Base-by-base conservation (phyloP, 208 protist genomes). In the Wallacemonas sp. region DNA sequence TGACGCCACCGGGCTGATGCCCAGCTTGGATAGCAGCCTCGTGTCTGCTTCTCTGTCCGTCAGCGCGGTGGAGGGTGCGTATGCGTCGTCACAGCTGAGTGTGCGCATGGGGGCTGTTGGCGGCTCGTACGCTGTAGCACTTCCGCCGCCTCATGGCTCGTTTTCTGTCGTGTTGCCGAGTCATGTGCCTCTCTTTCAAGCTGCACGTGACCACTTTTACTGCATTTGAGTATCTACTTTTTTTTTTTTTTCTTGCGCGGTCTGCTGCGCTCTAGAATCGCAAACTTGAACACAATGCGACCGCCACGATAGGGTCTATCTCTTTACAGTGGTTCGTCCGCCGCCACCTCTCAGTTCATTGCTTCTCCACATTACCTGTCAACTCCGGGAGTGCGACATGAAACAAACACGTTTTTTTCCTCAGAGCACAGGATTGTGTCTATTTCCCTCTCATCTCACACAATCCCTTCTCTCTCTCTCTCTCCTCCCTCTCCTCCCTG, bases 101-200 rank as follows among this genome's bases (percentile, higher is more conserved):
- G 51, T 58, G 30, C 51, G 19, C 30, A 58, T 58, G 51, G 41
- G n/a, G 17, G 36, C 51, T 9, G 28, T 51, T 19, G 51, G 51
- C 21, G 68, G 61, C 9, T n/a, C 21, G 21, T 66, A 58, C 49
- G 38, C 46, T 3, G 64, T 76, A 58, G 55, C 46, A 22, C 60
- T 76, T 19, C 63, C 63, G 26, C 62, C 55, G 22, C 63, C 70
- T 1, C 59, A 76, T 46, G 64, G 70, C 14, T 22, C 28, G 9
- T 58, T 58, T 24, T 30, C 51, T 4, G 28, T 31, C 11, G 19
- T 19, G 0, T 5, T 58, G 12, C 30, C 51, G 2, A 58, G 31
- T 31, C 51, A 58, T 0, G 17, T 33, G 5, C 51, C 51, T 26
- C 51, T 58, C 17, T 58, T 27, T 19, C 34, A 8, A 39, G 24